A percentile compares a stretch with the other conserved stretches of the same genome.
Evolutionary conservation across 2,329 filamentous ascomycete species (phyloP).

Genomic region (Didymosphaeria variabile): DNA sequence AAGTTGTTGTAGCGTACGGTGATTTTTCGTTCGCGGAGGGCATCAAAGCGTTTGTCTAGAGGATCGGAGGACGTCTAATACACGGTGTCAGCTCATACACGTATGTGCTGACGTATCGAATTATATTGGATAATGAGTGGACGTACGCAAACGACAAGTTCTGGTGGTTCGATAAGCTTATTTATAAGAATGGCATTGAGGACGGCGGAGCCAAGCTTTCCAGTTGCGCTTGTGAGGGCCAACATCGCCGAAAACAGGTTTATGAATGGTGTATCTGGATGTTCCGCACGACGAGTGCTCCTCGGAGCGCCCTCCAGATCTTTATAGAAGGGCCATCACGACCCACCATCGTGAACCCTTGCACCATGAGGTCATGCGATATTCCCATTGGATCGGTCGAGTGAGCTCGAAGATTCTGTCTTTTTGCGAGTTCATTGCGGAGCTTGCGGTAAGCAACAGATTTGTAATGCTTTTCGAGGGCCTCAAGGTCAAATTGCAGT

Average conservation of each 20-base stretch:
- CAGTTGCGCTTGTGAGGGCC: conserved; percentile 56
- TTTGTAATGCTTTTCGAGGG: not conserved
- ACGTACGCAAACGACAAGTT: conserved; percentile 51
- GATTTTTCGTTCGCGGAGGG: conserved; percentile 42
- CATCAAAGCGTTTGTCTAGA: conserved; percentile 32
- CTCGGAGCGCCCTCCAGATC: not conserved
- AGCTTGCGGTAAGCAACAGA: not conserved
- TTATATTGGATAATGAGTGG: not conserved
- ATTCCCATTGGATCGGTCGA: conserved; percentile 1
- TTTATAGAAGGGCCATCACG: not conserved
- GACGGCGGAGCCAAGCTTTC: conserved; percentile 57
- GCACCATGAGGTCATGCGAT: conserved; percentile 9
- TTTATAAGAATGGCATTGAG: conserved; percentile 54
- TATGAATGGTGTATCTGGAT: conserved; percentile 16
- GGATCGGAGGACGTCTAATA: conserved; percentile 33
- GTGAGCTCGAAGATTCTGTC: not conserved
- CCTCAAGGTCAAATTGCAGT: not conserved
- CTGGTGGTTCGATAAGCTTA: conserved; percentile 46
- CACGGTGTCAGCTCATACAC: conserved; percentile 17
- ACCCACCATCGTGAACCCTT: conserved; percentile 5
- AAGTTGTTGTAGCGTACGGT: conserved; percentile 51
- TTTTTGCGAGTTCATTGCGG: not conserved
- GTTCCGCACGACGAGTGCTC: not conserved
- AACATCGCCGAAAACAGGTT: conserved; percentile 23
- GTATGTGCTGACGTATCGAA: not conserved